Percentiles rank a stretch among this genome's conserved stretches.
phyloP scores from a whole-genome alignment of 2,329 filamentous ascomycete genomes.

The Aureobasidium sp. region DNA sequence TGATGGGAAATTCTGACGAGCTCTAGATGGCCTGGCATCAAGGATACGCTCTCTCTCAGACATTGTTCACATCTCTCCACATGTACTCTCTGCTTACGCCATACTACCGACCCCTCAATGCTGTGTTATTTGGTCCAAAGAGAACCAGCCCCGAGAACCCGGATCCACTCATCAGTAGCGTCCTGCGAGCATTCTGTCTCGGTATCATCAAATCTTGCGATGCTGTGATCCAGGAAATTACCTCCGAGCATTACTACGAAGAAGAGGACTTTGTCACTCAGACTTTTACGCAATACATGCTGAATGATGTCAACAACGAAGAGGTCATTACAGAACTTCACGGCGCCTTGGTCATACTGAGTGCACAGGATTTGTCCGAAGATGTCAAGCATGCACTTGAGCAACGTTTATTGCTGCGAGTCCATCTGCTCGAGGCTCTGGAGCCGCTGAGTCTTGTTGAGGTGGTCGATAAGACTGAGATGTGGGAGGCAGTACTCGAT shows the following conservation, averaged over 20 bases:
- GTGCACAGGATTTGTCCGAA: constrained; percentile 6
- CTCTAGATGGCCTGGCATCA: constrained; percentile 89
- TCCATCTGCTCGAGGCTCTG: constrained; percentile 20
- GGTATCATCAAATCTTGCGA: constrained; percentile 75
- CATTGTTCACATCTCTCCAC: constrained; percentile 85
- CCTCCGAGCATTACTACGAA: constrained; percentile 85
- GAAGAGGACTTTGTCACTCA: constrained; percentile 97
- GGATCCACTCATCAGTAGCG: constrained; percentile 44
- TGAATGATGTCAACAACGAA: constrained; percentile 53
- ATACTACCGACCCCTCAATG: constrained; percentile 22
- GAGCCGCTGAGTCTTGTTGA: not conserved
- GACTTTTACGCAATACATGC: constrained; percentile 71
- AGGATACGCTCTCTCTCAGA: constrained; percentile 92
- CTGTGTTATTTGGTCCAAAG: not conserved
- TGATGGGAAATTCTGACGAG: not conserved
- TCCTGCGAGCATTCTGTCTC: constrained; percentile 79
- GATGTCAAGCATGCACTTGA: constrained; percentile 19
- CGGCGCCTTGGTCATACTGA: constrained; percentile 46
- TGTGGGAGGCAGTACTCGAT: constrained; percentile 18
- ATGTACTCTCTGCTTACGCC: constrained; percentile 62
- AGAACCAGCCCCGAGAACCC: not conserved
- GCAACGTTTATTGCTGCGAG: constrained; percentile 56
- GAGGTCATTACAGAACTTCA: constrained; percentile 49
- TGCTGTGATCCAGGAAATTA: constrained; percentile 67
- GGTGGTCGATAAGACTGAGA: constrained; percentile 3